Percentiles rank a stretch among this genome's conserved stretches.
phyloP scores from a whole-genome alignment of 768 basidiomycete species.

The Kwoniella dendrophila region DNA sequence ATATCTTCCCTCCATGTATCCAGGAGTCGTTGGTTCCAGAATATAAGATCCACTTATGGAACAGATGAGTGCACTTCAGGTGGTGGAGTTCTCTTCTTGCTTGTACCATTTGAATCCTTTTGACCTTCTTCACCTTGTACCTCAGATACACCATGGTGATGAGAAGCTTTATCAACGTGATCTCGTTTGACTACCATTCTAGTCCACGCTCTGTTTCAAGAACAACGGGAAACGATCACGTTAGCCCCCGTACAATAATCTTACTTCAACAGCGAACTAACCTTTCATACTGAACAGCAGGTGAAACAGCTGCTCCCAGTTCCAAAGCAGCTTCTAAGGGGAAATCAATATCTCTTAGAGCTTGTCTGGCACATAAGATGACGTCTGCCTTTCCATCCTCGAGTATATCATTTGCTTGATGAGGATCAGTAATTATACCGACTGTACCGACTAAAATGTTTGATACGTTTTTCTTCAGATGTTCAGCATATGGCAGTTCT shows the following conservation, averaged over 20 bases:
- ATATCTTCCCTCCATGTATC: no score
- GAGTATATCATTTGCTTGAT: constrained; percentile 68
- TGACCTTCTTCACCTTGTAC: constrained; percentile 37
- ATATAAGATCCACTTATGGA: neutral
- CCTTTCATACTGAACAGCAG: constrained; percentile 69
- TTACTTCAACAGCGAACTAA: constrained; percentile 17
- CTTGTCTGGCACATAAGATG: constrained; percentile 68
- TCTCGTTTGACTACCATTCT: constrained; percentile 46
- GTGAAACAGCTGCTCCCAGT: constrained; percentile 68
- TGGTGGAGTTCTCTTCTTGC: constrained; percentile 6
- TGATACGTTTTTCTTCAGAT: constrained; percentile 54
- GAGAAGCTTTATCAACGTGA: constrained; percentile 11
- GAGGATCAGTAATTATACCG: constrained; percentile 70
- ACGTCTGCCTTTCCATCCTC: constrained; percentile 70
- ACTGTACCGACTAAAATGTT: constrained; percentile 63
- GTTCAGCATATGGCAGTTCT: constrained; percentile 71
- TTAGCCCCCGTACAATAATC: neutral
- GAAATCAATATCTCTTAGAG: constrained; percentile 71
- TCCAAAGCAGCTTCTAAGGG: constrained; percentile 65
- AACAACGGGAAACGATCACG: neutral
- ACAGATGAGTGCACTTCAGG: constrained; percentile 15
- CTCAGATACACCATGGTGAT: constrained; percentile 25
- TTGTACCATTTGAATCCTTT: constrained; percentile 1
- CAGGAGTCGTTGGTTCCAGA: neutral
- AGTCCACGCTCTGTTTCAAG: constrained; percentile 38